Evolutionary conservation across 768 basidiomycete genomes (phyloP).

Genomic region (Collybia sordida): DNA sequence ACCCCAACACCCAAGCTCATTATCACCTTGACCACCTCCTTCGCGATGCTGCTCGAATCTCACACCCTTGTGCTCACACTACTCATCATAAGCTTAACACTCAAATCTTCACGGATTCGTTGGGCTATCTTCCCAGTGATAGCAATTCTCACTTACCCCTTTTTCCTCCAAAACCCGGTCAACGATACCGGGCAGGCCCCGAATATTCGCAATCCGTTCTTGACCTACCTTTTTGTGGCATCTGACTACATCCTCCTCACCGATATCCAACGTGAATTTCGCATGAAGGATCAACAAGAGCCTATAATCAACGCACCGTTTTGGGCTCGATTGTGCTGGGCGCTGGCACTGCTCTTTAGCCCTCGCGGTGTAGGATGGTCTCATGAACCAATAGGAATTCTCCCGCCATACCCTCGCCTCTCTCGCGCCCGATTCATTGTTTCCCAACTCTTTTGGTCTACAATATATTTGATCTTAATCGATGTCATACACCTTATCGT

Average conservation of each 20-base stretch:
- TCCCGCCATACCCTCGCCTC: conserved; percentile 18
- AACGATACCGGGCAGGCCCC: background rate
- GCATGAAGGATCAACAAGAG: conserved; percentile 10
- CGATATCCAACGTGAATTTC: conserved; percentile 24
- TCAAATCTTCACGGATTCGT: conserved; percentile 13
- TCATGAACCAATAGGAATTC: conserved; percentile 17
- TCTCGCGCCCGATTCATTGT: conserved; percentile 19
- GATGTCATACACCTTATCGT: conserved; percentile 19
- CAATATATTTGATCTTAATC: conserved; percentile 14
- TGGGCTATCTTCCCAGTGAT: conserved; percentile 11
- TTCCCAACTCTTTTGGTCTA: conserved; percentile 12
- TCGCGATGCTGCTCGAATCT: too few relatives aligned
- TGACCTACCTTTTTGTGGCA: background rate
- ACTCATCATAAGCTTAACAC: background rate
- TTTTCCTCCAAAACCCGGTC: conserved; percentile 5
- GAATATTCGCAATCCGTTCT: conserved; percentile 3
- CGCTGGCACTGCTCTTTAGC: conserved; percentile 15
- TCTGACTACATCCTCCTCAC: conserved; percentile 21
- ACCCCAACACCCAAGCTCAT: too few relatives aligned
- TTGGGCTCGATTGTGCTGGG: conserved; percentile 22
- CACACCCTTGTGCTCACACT: too few relatives aligned
- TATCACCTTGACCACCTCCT: too few relatives aligned
- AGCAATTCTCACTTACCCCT: conserved; percentile 1
- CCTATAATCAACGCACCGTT: conserved; percentile 17
- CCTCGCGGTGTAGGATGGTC: conserved; percentile 28